Base-by-base conservation (phyloP, 2,329 filamentous ascomycete species). In the Fusarium scirpi region DNA sequence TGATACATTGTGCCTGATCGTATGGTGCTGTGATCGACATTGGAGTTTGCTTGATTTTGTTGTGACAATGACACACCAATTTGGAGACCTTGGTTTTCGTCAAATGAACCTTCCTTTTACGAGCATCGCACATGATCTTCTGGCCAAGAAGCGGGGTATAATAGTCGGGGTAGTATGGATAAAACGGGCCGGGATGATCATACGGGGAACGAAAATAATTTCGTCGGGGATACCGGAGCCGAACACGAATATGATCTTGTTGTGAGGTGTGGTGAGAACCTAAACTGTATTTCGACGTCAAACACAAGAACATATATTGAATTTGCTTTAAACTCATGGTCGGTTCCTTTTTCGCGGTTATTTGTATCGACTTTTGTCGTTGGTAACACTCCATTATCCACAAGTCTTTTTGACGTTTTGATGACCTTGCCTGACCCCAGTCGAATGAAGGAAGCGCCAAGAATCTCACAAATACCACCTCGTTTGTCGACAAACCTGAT, bases 81-180 rank as follows among this genome's bases (percentile, higher is more conserved):
- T 58, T 64, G 24, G 18, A 6, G 29, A 15, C 30, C 25, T 44
- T 64, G 49, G 12, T 8, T 48, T 13, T 22, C 5, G 1, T 18
- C 24, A 40, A 16, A 22, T 9, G 38, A 64, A 64, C 49, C 44
- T 58, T 48, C 43, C 61, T 47, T 6, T 32, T 58, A 24, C 12
- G 20, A 29, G 29, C 6, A n/a, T 22, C 13, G 22, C 61, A 48
- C 61, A 64, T 64, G 61, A 58, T 64, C 38, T 48, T 16, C 44
- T 16, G 49, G 18, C 34, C 43, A 45, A 64, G 53, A 38, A 64
- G 59, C 44, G 61, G 61, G 61, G 61, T 55, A 10, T 20, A 16
- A 51, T 22, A 32, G n/a, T 52, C 22, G 24, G 25, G 18, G 32
- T 52, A n/a, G 9, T 16, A 27, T 40, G 16, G 9, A 8, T 25